Conservation (phyloP, 768 basidiomycete genomes). For the Vishniacozyma victoriae region DNA sequence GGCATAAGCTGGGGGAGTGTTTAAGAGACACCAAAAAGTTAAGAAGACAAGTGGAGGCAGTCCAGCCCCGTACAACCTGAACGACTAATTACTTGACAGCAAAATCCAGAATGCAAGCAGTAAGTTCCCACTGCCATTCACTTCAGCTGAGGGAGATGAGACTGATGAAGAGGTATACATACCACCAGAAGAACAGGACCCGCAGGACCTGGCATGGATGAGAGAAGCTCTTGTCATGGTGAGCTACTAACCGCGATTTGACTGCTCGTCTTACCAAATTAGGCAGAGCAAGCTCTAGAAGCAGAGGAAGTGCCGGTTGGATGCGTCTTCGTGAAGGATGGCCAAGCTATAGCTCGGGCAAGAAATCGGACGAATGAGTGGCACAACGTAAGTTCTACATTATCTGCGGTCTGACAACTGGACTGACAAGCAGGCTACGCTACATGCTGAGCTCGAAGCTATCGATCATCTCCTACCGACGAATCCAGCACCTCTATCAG, state of each 20-base stretch:
- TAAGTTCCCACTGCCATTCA: too few species aligned
- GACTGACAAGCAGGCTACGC: slow-evolving; percentile 63
- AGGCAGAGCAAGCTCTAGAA: slow-evolving; percentile 65
- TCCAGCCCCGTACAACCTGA: too few species aligned
- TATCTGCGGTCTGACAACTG: neutral
- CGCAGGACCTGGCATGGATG: slow-evolving; percentile 62
- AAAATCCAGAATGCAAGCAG: too few species aligned
- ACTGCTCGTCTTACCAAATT: neutral
- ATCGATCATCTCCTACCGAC: slow-evolving; percentile 78
- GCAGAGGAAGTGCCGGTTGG: slow-evolving; percentile 92
- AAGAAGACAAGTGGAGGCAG: too few species aligned
- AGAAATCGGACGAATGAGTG: slow-evolving; percentile 93
- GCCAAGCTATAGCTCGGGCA: slow-evolving; percentile 71
- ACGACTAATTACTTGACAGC: too few species aligned
- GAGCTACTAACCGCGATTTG: neutral
- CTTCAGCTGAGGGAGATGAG: too few species aligned
- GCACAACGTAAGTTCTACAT: slow-evolving; percentile 64
- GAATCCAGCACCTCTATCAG: slow-evolving; percentile 61
- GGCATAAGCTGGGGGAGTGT: too few species aligned
- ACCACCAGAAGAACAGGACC: slow-evolving; percentile 46
- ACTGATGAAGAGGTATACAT: slow-evolving; percentile 47
- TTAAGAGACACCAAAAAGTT: too few species aligned
- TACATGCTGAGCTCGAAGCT: slow-evolving; percentile 95
- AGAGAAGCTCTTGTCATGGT: slow-evolving; percentile 76
- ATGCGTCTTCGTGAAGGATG: slow-evolving; percentile 82